Conservation (phyloP, 2,329 filamentous ascomycete genomes). For the Aspergillus cejpii region DNA sequence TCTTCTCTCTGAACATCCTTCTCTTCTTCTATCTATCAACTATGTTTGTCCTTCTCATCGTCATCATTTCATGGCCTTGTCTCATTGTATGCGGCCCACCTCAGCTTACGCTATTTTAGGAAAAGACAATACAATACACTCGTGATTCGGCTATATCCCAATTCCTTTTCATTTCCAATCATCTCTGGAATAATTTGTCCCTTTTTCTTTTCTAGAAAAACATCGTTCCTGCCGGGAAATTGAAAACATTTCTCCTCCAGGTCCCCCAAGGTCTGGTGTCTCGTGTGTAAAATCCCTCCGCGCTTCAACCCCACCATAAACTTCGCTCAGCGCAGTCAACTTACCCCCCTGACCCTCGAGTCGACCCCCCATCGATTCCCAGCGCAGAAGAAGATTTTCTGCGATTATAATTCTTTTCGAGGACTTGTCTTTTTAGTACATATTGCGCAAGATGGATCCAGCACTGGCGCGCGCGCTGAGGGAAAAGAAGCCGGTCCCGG, state of each 20-base stretch:
- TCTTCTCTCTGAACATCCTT: not conserved
- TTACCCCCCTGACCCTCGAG: too few species aligned
- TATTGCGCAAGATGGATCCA: slow-evolving; percentile 35
- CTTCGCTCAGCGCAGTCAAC: slow-evolving; percentile 8
- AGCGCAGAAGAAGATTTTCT: too few species aligned
- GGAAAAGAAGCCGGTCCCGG: slow-evolving; percentile 89
- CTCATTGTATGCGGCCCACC: slow-evolving; percentile 3
- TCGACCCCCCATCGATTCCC: too few species aligned
- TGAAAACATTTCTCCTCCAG: not conserved
- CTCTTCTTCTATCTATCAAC: not conserved
- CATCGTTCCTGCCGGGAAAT: not conserved
- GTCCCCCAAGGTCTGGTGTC: too few species aligned
- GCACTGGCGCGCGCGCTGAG: slow-evolving; percentile 77
- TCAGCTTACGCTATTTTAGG: not conserved
- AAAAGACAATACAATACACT: slow-evolving; percentile 1
- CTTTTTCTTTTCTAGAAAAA: not conserved
- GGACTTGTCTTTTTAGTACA: not conserved
- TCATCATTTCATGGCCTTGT: not conserved
- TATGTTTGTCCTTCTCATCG: slow-evolving; percentile 5
- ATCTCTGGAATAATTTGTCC: not conserved
- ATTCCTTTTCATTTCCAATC: not conserved
- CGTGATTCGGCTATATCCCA: not conserved
- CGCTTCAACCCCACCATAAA: slow-evolving; percentile 20
- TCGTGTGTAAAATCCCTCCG: slow-evolving; percentile 16
- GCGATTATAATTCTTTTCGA: too few species aligned